Conservation (phyloP, 2,329 filamentous ascomycete genomes). For the Stagonosporopsis rhizophila region DNA sequence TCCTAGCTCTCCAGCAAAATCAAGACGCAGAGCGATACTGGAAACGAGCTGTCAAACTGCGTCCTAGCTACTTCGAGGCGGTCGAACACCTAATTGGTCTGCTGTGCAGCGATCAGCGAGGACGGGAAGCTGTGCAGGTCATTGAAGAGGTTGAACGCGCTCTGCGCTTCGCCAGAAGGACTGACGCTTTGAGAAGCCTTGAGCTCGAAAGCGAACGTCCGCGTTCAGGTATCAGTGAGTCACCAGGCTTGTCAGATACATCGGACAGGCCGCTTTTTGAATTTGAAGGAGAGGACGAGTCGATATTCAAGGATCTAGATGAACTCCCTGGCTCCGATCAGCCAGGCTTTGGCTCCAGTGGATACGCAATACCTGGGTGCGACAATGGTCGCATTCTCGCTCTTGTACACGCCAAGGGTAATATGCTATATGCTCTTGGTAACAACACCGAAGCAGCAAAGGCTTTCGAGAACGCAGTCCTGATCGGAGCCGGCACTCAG, state of each 20-base stretch:
- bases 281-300: conserved; percentile 54
- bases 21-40: conserved; percentile 87
- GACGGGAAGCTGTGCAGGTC: conserved; percentile 82
- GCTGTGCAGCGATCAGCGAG: conserved; percentile 80
- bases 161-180: conserved; percentile 61
- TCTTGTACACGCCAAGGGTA: conserved; percentile 97
- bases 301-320: conserved; percentile 47
- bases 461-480: conserved; percentile 92
- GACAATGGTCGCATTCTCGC: conserved; percentile 94
- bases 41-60: conserved; percentile 80
- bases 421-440: conserved; percentile 91
- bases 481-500: conserved; percentile 80
- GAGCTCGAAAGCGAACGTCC: conserved; percentile 67
- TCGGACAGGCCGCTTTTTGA: conserved; percentile 67
- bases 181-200: conserved; percentile 56
- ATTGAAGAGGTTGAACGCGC: conserved; percentile 84
- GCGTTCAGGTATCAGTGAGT: conserved; percentile 64
- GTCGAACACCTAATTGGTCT: conserved; percentile 93
- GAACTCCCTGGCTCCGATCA: conserved; percentile 53
- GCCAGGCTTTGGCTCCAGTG: conserved; percentile 75
- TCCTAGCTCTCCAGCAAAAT: conserved; percentile 81
- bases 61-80: conserved; percentile 90
- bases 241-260: conserved; percentile 60
- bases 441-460: conserved; percentile 80
- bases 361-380: conserved; percentile 80